A percentile compares a stretch with the other conserved stretches of the same genome.
These are phyloP conservation scores for Jamesozyma spencerorum DNA, from an alignment of 805 yeast genomes.

Conservation along the genomic window DNA sequence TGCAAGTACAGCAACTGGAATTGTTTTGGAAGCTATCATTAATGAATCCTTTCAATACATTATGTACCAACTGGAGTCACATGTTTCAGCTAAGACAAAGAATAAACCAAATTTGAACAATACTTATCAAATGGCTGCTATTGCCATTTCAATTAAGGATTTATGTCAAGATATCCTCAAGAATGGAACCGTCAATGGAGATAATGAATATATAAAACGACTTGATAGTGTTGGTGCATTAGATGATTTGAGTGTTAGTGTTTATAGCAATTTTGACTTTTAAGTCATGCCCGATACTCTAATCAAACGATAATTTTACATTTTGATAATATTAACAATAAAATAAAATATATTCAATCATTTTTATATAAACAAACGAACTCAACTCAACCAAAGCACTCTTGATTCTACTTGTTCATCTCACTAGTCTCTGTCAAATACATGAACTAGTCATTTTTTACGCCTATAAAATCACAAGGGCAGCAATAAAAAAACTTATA, in stretches of 20 bases:
- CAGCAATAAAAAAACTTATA: neutral
- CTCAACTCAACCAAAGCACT: no score
- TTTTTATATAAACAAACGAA: no score
- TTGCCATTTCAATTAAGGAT: constrained; percentile 26
- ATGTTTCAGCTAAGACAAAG: constrained; percentile 13
- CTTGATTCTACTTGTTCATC: no score
- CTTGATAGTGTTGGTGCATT: constrained; percentile 37
- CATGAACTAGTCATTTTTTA: neutral
- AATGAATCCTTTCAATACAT: constrained; percentile 25
- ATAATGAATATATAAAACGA: constrained; percentile 17
- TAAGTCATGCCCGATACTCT: no score
- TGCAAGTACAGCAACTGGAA: constrained; percentile 21
- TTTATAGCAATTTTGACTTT: constrained; percentile 63
- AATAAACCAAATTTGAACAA: neutral
- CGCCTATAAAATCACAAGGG: neutral
- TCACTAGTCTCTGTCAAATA: no score
- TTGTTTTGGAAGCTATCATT: constrained; percentile 22
- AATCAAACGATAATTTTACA: no score
- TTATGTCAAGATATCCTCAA: constrained; percentile 21
- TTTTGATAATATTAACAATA: no score
- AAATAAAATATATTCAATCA: no score
- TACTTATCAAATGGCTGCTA: constrained; percentile 21
- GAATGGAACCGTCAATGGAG: constrained; percentile 9
- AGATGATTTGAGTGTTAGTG: constrained; percentile 83
- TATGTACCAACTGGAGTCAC: constrained; percentile 19